Conservation (phyloP, 306 rosid genomes). For the Vigna reflexopilosa region DNA sequence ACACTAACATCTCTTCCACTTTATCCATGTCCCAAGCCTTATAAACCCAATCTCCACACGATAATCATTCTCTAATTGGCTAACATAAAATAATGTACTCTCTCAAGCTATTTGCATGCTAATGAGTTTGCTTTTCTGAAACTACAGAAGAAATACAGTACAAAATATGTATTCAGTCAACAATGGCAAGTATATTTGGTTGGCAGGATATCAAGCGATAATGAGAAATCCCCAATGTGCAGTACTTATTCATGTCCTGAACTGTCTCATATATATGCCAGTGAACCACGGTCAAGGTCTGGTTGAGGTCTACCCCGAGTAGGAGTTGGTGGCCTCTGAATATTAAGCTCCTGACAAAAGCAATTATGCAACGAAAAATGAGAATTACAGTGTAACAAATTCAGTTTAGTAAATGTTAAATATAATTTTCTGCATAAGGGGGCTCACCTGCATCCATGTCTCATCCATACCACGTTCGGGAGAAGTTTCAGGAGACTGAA, state of each 20-base stretch:
- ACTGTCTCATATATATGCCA: conserved; percentile 84
- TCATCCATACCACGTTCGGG: conserved; percentile 89
- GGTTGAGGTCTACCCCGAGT: conserved; percentile 99
- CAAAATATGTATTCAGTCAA: conserved; percentile 39
- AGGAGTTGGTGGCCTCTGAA: conserved; percentile 99
- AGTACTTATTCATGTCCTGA: conserved; percentile 37
- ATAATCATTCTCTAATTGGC: conserved; percentile 34
- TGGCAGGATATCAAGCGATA: conserved; percentile 29
- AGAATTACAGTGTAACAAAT: conserved; percentile 6
- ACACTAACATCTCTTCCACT: conserved; percentile 51
- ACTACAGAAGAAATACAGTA: conserved; percentile 32
- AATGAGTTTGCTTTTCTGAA: conserved; percentile 46
- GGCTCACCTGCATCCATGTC: conserved; percentile 97
- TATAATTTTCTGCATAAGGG: conserved; percentile 18
- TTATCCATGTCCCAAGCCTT: conserved; percentile 43
- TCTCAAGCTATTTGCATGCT: conserved; percentile 48
- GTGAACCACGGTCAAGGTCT: conserved; percentile 93
- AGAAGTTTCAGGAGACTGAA: conserved; percentile 97
- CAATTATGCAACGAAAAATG: background rate
- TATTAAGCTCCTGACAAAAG: conserved; percentile 80
- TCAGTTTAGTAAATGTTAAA: conserved; percentile 13
- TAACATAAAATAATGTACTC: conserved; percentile 33
- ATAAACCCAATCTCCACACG: conserved; percentile 48
- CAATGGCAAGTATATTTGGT: conserved; percentile 31
- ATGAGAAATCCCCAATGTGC: conserved; percentile 31